Conservation (phyloP, 2,329 filamentous ascomycete species). For the Aspergillus sp. region DNA sequence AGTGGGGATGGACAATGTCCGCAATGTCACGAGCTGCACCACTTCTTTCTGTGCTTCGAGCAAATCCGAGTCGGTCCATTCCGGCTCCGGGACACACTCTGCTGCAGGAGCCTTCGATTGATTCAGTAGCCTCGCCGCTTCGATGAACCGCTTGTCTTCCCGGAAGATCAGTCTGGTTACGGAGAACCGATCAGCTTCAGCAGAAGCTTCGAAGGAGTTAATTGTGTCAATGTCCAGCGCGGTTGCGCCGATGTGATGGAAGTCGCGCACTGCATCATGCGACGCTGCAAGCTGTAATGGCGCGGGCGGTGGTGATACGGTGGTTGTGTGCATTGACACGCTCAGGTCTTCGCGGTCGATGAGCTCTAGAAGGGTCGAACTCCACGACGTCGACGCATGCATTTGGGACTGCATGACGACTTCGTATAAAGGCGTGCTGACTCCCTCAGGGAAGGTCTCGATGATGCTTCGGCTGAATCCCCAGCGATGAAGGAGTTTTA, state of each 20-base stretch:
- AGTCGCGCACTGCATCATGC: conserved; percentile 69
- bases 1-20: conserved; percentile 83
- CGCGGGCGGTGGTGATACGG: conserved; percentile 32
- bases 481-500: conserved; percentile 71
- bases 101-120: conserved; percentile 77
- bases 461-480: conserved; percentile 64
- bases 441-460: conserved; percentile 79
- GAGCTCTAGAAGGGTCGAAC: conserved; percentile 66
- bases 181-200: conserved; percentile 78
- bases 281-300: conserved; percentile 49
- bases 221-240: conserved; percentile 48
- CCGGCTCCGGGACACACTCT: conserved; percentile 71
- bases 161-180: conserved; percentile 86
- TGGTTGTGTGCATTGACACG: conserved; percentile 57
- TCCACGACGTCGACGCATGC: conserved; percentile 77
- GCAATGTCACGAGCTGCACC: conserved; percentile 79
- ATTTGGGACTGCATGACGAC: conserved; percentile 80
- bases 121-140: conserved; percentile 81
- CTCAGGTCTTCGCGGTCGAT: conserved; percentile 81
- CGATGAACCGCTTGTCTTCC: conserved; percentile 84
- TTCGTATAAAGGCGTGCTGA: conserved; percentile 79
- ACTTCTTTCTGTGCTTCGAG: conserved; percentile 90
- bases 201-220: conserved; percentile 70
- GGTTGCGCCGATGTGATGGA: conserved; percentile 68
- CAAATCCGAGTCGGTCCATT: conserved; percentile 81